Percentiles rank a stretch among this genome's conserved stretches.
Evolutionary conservation across 441 rosid genomes (phyloP).

Genomic region (Viola pubescens): DNA sequence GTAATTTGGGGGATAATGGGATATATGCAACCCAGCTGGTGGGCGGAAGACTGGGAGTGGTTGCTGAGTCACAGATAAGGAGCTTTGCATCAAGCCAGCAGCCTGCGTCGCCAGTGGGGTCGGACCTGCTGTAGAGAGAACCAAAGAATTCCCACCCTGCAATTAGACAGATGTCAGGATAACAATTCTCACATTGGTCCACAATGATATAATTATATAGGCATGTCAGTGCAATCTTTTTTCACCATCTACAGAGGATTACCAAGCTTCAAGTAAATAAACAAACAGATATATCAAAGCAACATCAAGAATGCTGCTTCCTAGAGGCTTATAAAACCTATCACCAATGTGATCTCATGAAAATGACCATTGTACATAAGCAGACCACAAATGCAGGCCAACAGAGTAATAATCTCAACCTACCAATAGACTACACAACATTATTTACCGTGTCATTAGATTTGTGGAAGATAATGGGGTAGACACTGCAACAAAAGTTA

Average conservation of each 20-base stretch:
- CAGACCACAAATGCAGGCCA: too few species aligned
- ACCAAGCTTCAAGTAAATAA: neutral
- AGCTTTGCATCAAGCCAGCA: slow-evolving; percentile 73
- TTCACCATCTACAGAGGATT: neutral
- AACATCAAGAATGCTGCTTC: too few species aligned
- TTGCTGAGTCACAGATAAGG: slow-evolving; percentile 72
- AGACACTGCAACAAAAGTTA: too few species aligned
- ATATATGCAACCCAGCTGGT: slow-evolving; percentile 69
- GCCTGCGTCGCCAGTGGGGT: slow-evolving; percentile 70
- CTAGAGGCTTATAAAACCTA: too few species aligned
- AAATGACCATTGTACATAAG: too few species aligned
- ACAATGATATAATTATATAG: too few species aligned
- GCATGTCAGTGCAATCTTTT: neutral
- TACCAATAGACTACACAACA: too few species aligned
- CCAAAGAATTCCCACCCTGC: slow-evolving; percentile 75
- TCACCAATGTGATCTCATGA: too few species aligned
- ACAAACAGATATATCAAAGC: neutral
- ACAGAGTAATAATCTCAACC: too few species aligned
- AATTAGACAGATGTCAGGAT: slow-evolving; percentile 26
- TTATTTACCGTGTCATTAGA: too few species aligned
- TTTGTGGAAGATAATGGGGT: too few species aligned
- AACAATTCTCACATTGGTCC: slow-evolving; percentile 2
- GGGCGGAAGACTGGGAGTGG: slow-evolving; percentile 76
- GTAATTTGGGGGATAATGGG: slow-evolving; percentile 84
- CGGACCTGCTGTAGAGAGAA: slow-evolving; percentile 59